Evolutionary conservation across 2,329 filamentous ascomycete genomes (phyloP).

Genomic region (Teratosphaeria gauchensis): DNA sequence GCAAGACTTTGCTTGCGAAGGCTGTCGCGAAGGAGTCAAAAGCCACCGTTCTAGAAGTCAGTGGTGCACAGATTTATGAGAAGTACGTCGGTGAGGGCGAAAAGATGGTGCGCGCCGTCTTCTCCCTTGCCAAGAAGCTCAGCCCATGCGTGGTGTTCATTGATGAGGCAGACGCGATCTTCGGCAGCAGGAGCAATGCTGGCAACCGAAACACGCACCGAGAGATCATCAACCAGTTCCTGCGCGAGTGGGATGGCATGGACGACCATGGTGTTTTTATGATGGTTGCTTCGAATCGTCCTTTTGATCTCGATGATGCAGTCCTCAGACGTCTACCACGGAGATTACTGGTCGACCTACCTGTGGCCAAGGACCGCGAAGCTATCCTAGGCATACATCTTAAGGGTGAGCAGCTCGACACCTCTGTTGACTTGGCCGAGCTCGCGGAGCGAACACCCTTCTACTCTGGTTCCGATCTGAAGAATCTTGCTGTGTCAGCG

Average conservation of each 20-base stretch:
- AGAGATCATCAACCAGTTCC: constrained; percentile 91
- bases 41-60: constrained; percentile 71
- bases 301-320: constrained; percentile 87
- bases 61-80: constrained; percentile 83
- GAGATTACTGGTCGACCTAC: constrained; percentile 64
- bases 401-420: constrained; percentile 54
- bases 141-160: constrained; percentile 92
- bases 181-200: constrained; percentile 62
- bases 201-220: constrained; percentile 62
- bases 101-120: constrained; percentile 90
- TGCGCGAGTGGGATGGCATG: constrained; percentile 95
- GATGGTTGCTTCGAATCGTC: constrained; percentile 94
- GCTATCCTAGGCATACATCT: constrained; percentile 65
- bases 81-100: constrained; percentile 95
- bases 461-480: constrained; percentile 76
- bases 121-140: constrained; percentile 81
- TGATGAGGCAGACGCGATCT: constrained; percentile 89
- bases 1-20: constrained; percentile 70
- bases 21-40: constrained; percentile 55
- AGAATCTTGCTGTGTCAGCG: constrained; percentile 71
- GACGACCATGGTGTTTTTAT: constrained; percentile 74
- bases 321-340: constrained; percentile 68
- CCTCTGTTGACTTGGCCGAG: constrained; percentile 49
- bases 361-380: constrained; percentile 54
- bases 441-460: constrained; percentile 61